phyloP scores from a whole-genome alignment of 805 yeast species.

The Wickerhamiella slavikovae region DNA sequence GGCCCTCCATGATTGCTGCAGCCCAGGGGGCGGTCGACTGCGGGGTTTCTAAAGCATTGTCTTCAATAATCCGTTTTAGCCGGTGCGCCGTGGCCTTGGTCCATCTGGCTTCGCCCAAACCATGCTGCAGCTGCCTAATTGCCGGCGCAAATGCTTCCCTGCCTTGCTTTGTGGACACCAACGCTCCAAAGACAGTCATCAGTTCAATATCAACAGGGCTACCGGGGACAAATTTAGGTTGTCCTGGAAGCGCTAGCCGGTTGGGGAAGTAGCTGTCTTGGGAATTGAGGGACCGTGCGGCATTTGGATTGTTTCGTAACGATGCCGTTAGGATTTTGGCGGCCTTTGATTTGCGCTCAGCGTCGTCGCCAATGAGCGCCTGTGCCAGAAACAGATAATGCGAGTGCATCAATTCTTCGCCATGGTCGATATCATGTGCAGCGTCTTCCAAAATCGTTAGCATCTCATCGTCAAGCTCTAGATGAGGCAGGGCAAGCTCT shows the following conservation, averaged over 20 bases:
- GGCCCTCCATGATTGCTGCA: neutral
- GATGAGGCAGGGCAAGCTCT: neutral
- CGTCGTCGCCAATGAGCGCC: slow-evolving; percentile 1
- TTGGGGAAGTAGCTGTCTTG: slow-evolving; percentile 2
- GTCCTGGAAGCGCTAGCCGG: slow-evolving; percentile 1
- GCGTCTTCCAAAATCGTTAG: slow-evolving; percentile 30
- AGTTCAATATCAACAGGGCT: slow-evolving; percentile 1
- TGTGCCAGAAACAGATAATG: slow-evolving; percentile 11
- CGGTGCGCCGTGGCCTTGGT: neutral
- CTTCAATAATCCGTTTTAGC: slow-evolving; percentile 3
- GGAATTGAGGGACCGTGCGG: slow-evolving; percentile 13
- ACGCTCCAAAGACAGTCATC: slow-evolving; percentile 4
- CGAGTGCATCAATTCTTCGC: slow-evolving; percentile 23
- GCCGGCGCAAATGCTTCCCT: slow-evolving; percentile 11
- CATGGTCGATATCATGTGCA: slow-evolving; percentile 42
- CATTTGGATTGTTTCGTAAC: slow-evolving; percentile 54
- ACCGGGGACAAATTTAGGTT: neutral
- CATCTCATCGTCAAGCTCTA: slow-evolving; percentile 23
- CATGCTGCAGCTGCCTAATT: slow-evolving; percentile 5
- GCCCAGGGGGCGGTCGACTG: neutral
- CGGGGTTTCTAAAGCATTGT: neutral
- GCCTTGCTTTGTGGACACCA: slow-evolving; percentile 6
- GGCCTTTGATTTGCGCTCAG: slow-evolving; percentile 19
- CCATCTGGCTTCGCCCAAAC: slow-evolving; percentile 2
- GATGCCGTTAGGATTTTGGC: slow-evolving; percentile 45